Conservation (phyloP, 129 eudicot species). For the Daucus carota region DH1_v3.0 NC_030383.2:4018001-4018500, state of each 20-base stretch:
- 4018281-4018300: conserved; percentile 61
- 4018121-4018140: conserved; percentile 35
- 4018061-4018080: conserved; percentile 86
- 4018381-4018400: background rate
- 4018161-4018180: background rate
- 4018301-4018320: conserved; percentile 50
- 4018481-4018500: conserved; percentile 46
- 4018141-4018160: background rate
- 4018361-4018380: background rate
- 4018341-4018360: conserved; percentile 4
- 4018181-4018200: background rate
- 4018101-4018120: conserved; percentile 82
- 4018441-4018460: conserved; percentile 58
- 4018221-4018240: conserved; percentile 14
- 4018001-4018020: conserved; percentile 25
- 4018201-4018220: background rate
- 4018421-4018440: conserved; percentile 3
- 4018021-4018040: conserved; percentile 10
- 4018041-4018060: conserved; percentile 13
- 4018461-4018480: conserved; percentile 51
- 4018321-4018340: conserved; percentile 51
- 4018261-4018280: conserved; percentile 80
- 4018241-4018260: conserved; percentile 19
- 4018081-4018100: conserved; percentile 87
- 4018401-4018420: background rate